Conservation (phyloP, 345 rosid genomes). For the Turnera subulata region DNA sequence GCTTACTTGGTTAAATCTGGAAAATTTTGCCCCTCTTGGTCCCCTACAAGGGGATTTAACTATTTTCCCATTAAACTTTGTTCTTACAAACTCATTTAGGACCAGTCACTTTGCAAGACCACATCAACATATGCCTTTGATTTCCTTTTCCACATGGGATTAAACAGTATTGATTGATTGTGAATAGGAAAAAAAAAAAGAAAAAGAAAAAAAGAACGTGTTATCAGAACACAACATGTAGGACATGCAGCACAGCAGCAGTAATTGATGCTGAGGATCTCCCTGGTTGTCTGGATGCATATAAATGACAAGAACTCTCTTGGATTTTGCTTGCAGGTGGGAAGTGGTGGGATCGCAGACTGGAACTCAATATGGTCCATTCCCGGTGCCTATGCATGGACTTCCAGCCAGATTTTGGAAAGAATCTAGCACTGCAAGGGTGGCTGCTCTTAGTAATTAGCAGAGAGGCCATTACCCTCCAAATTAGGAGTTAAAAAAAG, state of each 20-base stretch:
- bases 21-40: neutral
- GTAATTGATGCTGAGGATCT: neutral
- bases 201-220: too few relatives aligned
- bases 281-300: neutral
- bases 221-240: neutral
- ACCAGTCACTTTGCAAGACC: too few relatives aligned
- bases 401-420: constrained; percentile 70
- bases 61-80: neutral
- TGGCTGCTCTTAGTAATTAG: neutral
- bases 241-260: neutral
- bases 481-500: neutral
- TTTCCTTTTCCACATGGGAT: too few relatives aligned
- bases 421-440: constrained; percentile 22
- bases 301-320: constrained; percentile 18
- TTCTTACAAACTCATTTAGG: too few relatives aligned
- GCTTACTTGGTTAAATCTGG: neutral
- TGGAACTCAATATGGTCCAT: constrained; percentile 69
- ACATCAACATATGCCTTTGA: too few relatives aligned
- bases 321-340: constrained; percentile 54
- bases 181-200: too few relatives aligned
- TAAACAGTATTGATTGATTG: too few relatives aligned
- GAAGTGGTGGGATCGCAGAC: constrained; percentile 50
- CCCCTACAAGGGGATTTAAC: constrained; percentile 4
- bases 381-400: constrained; percentile 67
- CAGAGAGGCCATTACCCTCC: constrained; percentile 3